These are phyloP conservation scores for Zoysia pacifica DNA, from an alignment of 176 grass and related monocot genomes.

Conservation along the genomic window DNA sequence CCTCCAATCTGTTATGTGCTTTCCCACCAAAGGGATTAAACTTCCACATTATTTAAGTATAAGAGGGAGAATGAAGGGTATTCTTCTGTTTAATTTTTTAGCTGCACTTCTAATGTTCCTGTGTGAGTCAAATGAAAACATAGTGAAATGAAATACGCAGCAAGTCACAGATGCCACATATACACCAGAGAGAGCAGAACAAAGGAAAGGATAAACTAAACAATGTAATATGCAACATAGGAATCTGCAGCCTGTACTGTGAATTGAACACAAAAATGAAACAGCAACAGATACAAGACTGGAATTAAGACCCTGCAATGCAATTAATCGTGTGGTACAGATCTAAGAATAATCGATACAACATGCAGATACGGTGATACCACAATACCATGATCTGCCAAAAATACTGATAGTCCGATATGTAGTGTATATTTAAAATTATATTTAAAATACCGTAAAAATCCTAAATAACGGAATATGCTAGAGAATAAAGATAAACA, in stretches of 20 bases:
- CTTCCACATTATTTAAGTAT: constrained; percentile 60
- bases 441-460: too few relatives aligned
- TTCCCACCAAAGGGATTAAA: constrained; percentile 76
- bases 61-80: constrained; percentile 10
- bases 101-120: constrained; percentile 17
- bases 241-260: not conserved
- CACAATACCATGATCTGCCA: not conserved
- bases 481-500: too few relatives aligned
- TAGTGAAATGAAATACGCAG: constrained; percentile 1
- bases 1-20: constrained; percentile 61
- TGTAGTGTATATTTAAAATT: too few relatives aligned
- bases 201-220: not conserved
- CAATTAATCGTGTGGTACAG: not conserved
- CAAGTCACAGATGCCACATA: constrained; percentile 23
- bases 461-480: too few relatives aligned
- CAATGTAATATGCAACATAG: not conserved
- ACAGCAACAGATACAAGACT: not conserved
- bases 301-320: not conserved
- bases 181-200: not conserved
- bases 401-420: too few relatives aligned
- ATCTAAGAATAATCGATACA: not conserved
- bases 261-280: not conserved
- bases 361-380: not conserved
- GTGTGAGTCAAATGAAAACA: constrained; percentile 15
- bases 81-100: not conserved